phyloP scores from a whole-genome alignment of 768 basidiomycete species.

The Lyophyllum atratum region DNA sequence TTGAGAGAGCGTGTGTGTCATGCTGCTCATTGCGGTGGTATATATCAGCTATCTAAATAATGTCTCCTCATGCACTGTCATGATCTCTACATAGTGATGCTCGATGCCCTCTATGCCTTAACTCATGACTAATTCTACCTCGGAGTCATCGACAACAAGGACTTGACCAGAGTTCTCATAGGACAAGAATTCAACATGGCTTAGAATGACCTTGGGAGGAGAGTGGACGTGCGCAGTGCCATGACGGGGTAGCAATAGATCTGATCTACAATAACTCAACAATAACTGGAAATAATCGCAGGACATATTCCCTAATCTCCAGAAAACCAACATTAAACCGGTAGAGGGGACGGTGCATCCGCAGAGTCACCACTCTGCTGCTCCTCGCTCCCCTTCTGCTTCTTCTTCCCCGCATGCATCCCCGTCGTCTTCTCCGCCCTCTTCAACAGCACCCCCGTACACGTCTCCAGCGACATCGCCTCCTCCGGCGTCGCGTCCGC shows the following conservation, averaged over 20 bases:
- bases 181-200: neutral
- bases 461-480: constrained; percentile 63
- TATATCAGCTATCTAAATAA: neutral
- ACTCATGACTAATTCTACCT: too few relatives aligned
- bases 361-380: neutral
- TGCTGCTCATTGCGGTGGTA: neutral
- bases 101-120: too few relatives aligned
- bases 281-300: neutral
- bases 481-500: constrained; percentile 83
- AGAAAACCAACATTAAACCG: neutral
- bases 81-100: too few relatives aligned
- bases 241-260: neutral
- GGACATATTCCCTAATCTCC: neutral
- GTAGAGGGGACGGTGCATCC: neutral
- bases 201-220: neutral
- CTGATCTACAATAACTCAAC: neutral
- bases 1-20: neutral
- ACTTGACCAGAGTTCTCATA: too few relatives aligned
- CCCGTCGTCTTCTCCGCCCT: constrained; percentile 42
- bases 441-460: constrained; percentile 67
- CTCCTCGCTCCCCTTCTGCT: neutral
- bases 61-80: neutral
- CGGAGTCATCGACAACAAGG: too few relatives aligned
- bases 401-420: neutral
- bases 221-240: neutral